Conservation (phyloP, 1,284 basidiomycete genomes). For the Cerioporus squamosus region DNA sequence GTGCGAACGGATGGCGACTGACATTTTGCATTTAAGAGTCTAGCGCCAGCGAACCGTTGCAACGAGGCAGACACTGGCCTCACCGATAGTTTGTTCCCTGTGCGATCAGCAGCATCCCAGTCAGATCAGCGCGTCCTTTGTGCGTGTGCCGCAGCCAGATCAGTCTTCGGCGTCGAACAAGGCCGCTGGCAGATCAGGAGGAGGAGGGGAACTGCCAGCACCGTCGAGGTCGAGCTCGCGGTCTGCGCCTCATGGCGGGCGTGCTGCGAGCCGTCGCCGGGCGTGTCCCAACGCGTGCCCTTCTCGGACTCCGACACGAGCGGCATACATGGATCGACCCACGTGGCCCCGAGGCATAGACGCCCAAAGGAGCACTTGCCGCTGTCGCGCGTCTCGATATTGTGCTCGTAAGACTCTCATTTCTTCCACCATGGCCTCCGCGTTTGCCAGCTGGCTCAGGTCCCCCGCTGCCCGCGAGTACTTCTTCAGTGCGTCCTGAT, state of each 20-base stretch:
- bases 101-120: too few species aligned
- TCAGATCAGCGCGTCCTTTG: too few species aligned
- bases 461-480: conserved; percentile 90
- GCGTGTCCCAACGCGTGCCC: too few species aligned
- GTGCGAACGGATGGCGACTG: not conserved
- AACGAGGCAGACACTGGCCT: conserved; percentile 19
- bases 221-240: not conserved
- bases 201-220: not conserved
- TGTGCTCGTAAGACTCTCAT: conserved; percentile 19
- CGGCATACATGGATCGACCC: not conserved
- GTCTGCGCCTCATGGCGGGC: too few species aligned
- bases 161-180: not conserved
- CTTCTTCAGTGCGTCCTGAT: conserved; percentile 81
- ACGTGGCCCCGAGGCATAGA: conserved; percentile 1
- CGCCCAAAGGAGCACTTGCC: not conserved
- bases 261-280: too few species aligned
- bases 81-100: not conserved
- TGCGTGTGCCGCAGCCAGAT: not conserved
- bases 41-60: conserved; percentile 23
- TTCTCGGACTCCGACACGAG: not conserved
- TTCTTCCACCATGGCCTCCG: conserved; percentile 66
- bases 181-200: not conserved
- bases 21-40: conserved; percentile 8
- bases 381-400: conserved; percentile 3
- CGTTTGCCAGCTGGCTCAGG: conserved; percentile 84